Conservation (phyloP, 2,329 filamentous ascomycete genomes). For the Claviceps digitariae region DNA sequence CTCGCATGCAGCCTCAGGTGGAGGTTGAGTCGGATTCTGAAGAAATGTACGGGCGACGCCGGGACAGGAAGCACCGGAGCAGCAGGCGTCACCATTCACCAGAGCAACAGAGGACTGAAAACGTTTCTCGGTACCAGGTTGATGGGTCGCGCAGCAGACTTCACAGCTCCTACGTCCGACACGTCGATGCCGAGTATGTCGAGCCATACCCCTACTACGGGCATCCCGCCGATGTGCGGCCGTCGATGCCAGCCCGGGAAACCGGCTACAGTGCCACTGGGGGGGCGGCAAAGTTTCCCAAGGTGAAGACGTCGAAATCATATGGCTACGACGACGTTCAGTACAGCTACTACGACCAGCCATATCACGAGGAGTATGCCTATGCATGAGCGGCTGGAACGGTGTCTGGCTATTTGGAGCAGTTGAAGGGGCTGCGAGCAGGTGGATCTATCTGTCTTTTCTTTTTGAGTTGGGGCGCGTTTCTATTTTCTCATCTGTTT, state of each 20-base stretch:
- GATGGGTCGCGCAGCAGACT: conserved; percentile 15
- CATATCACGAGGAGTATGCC: conserved; percentile 14
- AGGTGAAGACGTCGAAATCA: conserved; percentile 21
- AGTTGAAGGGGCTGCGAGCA: too few relatives aligned
- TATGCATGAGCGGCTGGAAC: conserved; percentile 10
- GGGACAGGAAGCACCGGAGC: conserved; percentile 21
- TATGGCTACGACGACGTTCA: conserved; percentile 18
- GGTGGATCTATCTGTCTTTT: background rate
- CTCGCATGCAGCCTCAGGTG: conserved; percentile 23
- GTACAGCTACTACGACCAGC: conserved; percentile 16
- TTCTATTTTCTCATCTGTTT: background rate
- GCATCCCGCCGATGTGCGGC: conserved; percentile 15
- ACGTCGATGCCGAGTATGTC: conserved; percentile 12
- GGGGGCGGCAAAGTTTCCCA: conserved; percentile 13
- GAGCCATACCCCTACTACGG: conserved; percentile 12
- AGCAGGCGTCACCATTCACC: conserved; percentile 23
- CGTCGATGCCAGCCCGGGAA: conserved; percentile 18
- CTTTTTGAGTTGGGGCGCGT: background rate
- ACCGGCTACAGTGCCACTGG: conserved; percentile 16
- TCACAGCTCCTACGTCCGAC: conserved; percentile 16
- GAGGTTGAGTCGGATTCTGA: conserved; percentile 21
- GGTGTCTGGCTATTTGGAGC: background rate
- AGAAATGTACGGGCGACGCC: conserved; percentile 19
- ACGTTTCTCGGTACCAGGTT: conserved; percentile 18
- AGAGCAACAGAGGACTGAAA: conserved; percentile 13